Evolutionary conservation across 345 rosid genomes (phyloP), one percentile per base, ranked within the genome.

Genomic region (Melaleuca alternifolia): DNA sequence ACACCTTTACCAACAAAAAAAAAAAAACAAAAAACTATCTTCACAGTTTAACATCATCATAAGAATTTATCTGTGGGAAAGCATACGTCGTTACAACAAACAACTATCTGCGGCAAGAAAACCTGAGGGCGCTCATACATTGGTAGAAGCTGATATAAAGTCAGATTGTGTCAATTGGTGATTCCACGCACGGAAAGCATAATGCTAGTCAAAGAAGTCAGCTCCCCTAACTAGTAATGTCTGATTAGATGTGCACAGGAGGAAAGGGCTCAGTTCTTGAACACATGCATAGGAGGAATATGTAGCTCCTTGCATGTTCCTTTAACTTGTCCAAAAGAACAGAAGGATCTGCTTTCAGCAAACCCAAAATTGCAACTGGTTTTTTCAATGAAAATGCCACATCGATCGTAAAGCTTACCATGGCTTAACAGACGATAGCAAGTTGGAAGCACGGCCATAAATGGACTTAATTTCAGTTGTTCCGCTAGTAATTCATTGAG

Each of bases 401-500:
- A 83, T 28, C 1, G 18, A 20, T 83, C 59, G 57, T 3, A 87
- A 91, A 83, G 87, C 94, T 92, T 84, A 96, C 99, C 98, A 87
- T 96, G 98, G 88, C 87, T 95, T 88, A 96, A 88, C 90, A 97
- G 89, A 48, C 95, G 92, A 90, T 87, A 90, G 26, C 90, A 90
- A 88, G 89, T 86, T 54, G 97, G 97, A 48, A 97, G 90, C 86
- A 97, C 95, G 7, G 95, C 93, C 90, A 92, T 26, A 86, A 97
- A 96, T 21, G 97, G 97, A 89, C 61, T 89, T 37, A 97, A 90
- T 90, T 97, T 97, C 86, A 89, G 92, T 61, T 95, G 96, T 93
- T 96, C 99, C 30, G 89, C 97, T 50, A 94, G 87, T 86, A 97
- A 90, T 89, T 94, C 99, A 0, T 93, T 89, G 44, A 97, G 93